These are phyloP conservation scores for Ophiocordyceps sinensis DNA, from an alignment of 2,329 filamentous ascomycete species.

Conservation along the genomic window DNA sequence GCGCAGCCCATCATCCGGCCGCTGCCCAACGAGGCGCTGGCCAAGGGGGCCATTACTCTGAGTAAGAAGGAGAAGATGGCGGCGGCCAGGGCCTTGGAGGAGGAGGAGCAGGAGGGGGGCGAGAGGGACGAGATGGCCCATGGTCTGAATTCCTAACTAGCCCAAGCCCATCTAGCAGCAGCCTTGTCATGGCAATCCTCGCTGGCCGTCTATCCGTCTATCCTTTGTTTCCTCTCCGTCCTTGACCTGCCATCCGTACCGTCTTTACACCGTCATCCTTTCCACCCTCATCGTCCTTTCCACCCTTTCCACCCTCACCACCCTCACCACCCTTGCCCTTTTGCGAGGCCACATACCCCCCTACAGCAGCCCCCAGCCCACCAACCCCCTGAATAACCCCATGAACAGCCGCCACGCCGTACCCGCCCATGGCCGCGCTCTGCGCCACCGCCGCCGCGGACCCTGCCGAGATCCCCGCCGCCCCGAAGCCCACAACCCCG, in stretches of 20 bases:
- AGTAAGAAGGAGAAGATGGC: slow-evolving; percentile 50
- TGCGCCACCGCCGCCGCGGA: slow-evolving; percentile 5
- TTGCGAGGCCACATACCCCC: not conserved
- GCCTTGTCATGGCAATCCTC: not conserved
- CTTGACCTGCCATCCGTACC: not conserved
- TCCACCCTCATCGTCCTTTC: not conserved
- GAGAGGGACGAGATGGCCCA: slow-evolving; percentile 5
- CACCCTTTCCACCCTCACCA: not conserved
- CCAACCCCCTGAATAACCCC: slow-evolving; percentile 6
- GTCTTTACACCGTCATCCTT: not conserved
- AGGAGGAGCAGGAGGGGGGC: not conserved
- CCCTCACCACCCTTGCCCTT: not conserved
- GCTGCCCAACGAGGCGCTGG: slow-evolving; percentile 73
- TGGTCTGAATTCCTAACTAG: too few species aligned
- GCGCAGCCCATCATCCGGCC: slow-evolving; percentile 79
- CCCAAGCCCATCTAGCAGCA: not conserved
- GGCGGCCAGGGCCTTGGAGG: slow-evolving; percentile 1
- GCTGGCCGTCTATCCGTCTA: too few species aligned
- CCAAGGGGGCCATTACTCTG: slow-evolving; percentile 60
- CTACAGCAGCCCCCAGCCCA: not conserved
- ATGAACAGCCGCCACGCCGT: slow-evolving; percentile 8
- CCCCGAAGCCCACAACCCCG: not conserved
- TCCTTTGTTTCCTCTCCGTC: too few species aligned
- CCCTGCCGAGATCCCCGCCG: not conserved
- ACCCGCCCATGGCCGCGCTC: slow-evolving; percentile 15